A percentile compares a stretch with the other conserved stretches of the same genome.
Conservation (phyloP, 169 alveolate species). For the Plasmodium vivax region DNA sequence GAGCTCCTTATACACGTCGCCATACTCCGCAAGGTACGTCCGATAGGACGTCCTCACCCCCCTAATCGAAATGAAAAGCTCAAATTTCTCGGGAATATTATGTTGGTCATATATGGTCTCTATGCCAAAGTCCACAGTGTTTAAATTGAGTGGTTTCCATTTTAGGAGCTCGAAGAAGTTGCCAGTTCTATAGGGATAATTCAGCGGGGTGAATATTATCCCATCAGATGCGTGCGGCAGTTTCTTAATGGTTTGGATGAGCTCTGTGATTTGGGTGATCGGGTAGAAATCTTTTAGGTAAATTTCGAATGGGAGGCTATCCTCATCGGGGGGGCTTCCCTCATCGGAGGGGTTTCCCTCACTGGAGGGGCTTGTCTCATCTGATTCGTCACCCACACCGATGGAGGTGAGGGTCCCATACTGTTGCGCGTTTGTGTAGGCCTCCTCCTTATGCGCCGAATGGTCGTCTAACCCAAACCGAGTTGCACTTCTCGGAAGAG, state of each 20-base stretch:
- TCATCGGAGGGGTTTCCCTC: not conserved
- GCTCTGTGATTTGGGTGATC: constrained; percentile 84
- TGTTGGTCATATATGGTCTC: constrained; percentile 81
- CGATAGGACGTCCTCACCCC: constrained; percentile 85
- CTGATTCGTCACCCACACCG: not conserved
- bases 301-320: constrained; percentile 57
- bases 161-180: constrained; percentile 93
- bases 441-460: not conserved
- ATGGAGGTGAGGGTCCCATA: not conserved
- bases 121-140: constrained; percentile 92
- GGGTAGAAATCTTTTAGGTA: constrained; percentile 91
- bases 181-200: constrained; percentile 94
- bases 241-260: constrained; percentile 87
- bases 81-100: constrained; percentile 78
- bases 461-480: not conserved
- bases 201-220: constrained; percentile 93
- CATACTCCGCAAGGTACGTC: constrained; percentile 88
- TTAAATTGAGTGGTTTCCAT: constrained; percentile 97
- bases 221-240: constrained; percentile 96
- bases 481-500: not conserved
- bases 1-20: constrained; percentile 85
- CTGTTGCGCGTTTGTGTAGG: not conserved
- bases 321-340: constrained; percentile 2
- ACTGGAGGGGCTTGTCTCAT: not conserved
- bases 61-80: constrained; percentile 78